A percentile compares a stretch with the other conserved stretches of the same genome.
Evolutionary conservation across 2,329 filamentous ascomycete genomes (phyloP).

Genomic region (Colletotrichum karsti): DNA sequence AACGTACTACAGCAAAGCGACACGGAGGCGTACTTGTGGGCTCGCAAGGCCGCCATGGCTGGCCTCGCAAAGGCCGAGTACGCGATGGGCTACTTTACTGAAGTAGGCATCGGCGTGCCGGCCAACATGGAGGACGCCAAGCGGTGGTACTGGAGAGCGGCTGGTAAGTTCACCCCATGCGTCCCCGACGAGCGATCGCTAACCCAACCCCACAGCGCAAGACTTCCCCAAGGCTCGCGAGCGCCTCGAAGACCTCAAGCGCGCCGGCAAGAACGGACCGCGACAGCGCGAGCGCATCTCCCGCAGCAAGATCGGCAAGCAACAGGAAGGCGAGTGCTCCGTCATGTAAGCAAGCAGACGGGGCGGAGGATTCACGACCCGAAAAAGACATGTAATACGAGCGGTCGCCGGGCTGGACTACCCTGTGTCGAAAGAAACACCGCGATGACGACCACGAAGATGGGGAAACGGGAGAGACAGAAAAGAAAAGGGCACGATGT

Average conservation of each 20-base stretch:
- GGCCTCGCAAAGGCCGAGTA: conserved; percentile 95
- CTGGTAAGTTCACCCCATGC: conserved; percentile 71
- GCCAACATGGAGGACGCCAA: conserved; percentile 94
- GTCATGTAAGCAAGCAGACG: conserved; percentile 71
- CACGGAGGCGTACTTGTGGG: conserved; percentile 97
- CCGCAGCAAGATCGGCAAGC: conserved; percentile 80
- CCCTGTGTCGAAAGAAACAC: not conserved
- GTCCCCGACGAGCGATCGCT: conserved; percentile 33
- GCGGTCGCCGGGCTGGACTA: not conserved
- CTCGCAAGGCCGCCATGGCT: conserved; percentile 87
- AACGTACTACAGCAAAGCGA: conserved; percentile 91
- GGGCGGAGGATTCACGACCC: not conserved
- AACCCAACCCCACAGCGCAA: conserved; percentile 70
- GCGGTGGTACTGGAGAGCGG: conserved; percentile 97
- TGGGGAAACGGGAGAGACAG: not conserved
- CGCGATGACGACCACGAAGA: not conserved
- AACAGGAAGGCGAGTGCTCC: conserved; percentile 88
- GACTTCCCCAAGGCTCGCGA: conserved; percentile 94
- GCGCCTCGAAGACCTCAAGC: conserved; percentile 90
- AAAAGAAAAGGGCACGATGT: not conserved
- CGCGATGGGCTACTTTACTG: conserved; percentile 97
- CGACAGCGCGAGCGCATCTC: conserved; percentile 83
- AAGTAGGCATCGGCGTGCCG: conserved; percentile 89
- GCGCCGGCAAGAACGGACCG: conserved; percentile 70
- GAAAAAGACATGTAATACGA: not conserved